These are phyloP conservation scores for Nothophoma quercina DNA, from an alignment of 2,329 filamentous ascomycete species.

Conservation along the genomic window DNA sequence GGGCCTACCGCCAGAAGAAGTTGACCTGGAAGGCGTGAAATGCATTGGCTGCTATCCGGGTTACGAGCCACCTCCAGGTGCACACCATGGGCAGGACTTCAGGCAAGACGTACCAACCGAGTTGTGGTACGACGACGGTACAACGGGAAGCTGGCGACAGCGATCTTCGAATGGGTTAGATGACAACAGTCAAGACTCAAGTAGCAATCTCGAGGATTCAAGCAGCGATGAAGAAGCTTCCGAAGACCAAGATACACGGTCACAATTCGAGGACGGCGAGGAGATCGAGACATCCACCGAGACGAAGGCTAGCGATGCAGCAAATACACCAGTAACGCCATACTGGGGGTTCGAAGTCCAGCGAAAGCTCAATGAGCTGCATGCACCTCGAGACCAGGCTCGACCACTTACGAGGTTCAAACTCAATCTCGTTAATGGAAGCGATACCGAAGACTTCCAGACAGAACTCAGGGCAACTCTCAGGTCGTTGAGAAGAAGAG, in stretches of 20 bases:
- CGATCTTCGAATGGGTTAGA: neutral
- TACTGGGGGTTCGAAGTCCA: neutral
- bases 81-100: neutral
- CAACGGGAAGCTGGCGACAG: neutral
- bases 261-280: neutral
- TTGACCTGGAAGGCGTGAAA: neutral
- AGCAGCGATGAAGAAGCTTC: neutral
- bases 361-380: neutral
- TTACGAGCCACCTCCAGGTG: neutral
- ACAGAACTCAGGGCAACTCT: neutral
- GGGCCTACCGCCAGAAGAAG: neutral
- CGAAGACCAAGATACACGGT: neutral
- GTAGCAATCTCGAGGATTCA: neutral
- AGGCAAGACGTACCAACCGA: neutral
- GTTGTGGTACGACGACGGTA: neutral
- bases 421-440: neutral
- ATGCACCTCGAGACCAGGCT: neutral
- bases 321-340: no score
- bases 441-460: neutral
- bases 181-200: neutral
- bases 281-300: no score
- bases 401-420: neutral
- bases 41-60: neutral
- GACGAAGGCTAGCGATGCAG: no score
- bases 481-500: neutral